phyloP scores from a whole-genome alignment of 371 early-diverging fungal species.

The Encephalitozoon intestinalis region DNA sequence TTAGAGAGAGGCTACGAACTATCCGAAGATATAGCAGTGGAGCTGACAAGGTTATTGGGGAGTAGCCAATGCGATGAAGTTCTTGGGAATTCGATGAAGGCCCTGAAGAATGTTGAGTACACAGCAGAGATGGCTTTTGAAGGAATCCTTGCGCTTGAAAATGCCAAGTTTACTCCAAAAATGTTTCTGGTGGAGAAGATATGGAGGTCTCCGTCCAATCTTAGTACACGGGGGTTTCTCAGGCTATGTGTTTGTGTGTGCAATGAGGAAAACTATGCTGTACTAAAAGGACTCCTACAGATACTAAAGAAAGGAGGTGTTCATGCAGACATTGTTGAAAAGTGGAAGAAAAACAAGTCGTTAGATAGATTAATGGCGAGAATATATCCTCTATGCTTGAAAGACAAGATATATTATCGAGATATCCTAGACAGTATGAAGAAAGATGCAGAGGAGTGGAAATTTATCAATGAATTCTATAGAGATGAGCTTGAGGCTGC shows the following conservation, averaged over 20 bases:
- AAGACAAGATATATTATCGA: not conserved
- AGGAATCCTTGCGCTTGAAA: not conserved
- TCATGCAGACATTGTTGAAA: not conserved
- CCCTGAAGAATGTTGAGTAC: not conserved
- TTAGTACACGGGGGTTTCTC: not conserved
- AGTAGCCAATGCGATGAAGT: not conserved
- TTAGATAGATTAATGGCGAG: conserved; percentile 13
- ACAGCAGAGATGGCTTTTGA: not conserved
- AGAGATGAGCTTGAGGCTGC: not conserved
- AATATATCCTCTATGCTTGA: conserved; percentile 1
- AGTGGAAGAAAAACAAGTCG: not conserved
- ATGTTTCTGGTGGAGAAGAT: not conserved
- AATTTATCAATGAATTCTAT: not conserved
- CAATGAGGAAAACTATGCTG: not conserved
- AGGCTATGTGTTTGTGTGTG: not conserved
- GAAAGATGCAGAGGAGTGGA: not conserved
- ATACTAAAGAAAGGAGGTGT: not conserved
- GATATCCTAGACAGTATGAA: not conserved
- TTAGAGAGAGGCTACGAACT: conserved; percentile 6
- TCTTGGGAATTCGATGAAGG: not conserved
- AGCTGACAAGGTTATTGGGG: not conserved
- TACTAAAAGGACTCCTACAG: not conserved
- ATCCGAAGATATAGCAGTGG: not conserved
- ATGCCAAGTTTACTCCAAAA: not conserved
- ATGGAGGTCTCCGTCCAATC: not conserved